phyloP scores from a whole-genome alignment of 1,284 basidiomycete species.

The Cryptococcus depauperatus region DNA sequence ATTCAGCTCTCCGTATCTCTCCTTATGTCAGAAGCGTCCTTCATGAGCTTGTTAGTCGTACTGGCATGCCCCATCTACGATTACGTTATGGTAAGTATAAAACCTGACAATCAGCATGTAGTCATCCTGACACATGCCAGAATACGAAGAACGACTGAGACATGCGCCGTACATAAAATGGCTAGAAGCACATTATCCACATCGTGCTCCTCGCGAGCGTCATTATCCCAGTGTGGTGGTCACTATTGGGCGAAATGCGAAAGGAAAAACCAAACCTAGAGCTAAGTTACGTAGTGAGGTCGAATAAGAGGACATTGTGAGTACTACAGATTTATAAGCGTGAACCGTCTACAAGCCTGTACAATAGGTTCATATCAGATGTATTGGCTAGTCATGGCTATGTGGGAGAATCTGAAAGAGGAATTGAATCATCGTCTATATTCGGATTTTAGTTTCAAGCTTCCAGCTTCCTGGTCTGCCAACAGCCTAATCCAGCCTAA shows the following conservation, averaged over 20 bases:
- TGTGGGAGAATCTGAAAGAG: no score
- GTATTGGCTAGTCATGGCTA: no score
- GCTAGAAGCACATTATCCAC: not conserved
- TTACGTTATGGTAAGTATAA: not conserved
- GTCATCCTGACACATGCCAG: not conserved
- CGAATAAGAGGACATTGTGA: no score
- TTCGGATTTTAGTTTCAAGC: slow-evolving; percentile 22
- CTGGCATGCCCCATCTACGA: slow-evolving; percentile 1
- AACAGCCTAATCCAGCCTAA: slow-evolving; percentile 19
- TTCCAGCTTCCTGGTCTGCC: slow-evolving; percentile 21
- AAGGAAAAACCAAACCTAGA: no score
- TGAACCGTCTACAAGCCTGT: no score
- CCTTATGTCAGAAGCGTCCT: slow-evolving; percentile 2
- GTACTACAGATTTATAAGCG: no score
- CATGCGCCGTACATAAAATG: not conserved
- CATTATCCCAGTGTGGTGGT: slow-evolving; percentile 1
- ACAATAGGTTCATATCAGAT: no score
- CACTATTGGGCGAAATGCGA: no score
- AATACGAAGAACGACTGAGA: slow-evolving; percentile 1
- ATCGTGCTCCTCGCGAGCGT: not conserved
- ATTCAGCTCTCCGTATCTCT: not conserved
- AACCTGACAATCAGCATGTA: no score
- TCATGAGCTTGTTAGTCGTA: not conserved
- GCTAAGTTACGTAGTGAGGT: no score
- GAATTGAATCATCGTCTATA: slow-evolving; percentile 9